These are phyloP conservation scores for Urochloa ruziziensis DNA, from an alignment of 176 grass and related monocot genomes.

Conservation along the genomic window DNA sequence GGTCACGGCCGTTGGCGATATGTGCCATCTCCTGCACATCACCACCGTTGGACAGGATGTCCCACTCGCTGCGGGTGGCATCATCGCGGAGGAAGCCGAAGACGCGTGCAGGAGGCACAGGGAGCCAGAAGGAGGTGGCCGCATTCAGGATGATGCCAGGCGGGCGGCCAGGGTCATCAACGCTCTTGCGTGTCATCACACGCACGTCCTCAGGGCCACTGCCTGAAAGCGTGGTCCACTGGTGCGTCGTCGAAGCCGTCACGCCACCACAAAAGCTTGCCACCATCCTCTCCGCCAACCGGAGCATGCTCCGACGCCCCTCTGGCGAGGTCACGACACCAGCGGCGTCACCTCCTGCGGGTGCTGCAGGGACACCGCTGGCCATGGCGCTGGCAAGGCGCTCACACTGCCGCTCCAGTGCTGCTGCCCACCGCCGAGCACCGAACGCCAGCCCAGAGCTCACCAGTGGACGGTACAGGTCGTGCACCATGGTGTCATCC, in stretches of 20 bases:
- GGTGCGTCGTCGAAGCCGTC: conserved; percentile 68
- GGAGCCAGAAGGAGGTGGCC: conserved; percentile 88
- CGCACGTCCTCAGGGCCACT: conserved; percentile 71
- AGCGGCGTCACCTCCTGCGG: not conserved
- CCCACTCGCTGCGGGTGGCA: conserved; percentile 77
- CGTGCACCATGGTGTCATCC: conserved; percentile 58
- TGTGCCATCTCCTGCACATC: conserved; percentile 84
- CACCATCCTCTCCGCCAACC: conserved; percentile 79
- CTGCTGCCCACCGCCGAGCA: conserved; percentile 68
- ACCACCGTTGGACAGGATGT: conserved; percentile 77
- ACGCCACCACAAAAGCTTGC: conserved; percentile 83
- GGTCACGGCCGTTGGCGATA: conserved; percentile 72
- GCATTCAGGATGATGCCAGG: conserved; percentile 86
- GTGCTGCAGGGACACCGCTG: conserved; percentile 19
- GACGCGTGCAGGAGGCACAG: conserved; percentile 41
- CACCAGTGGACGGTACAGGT: conserved; percentile 73
- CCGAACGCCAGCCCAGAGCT: conserved; percentile 75
- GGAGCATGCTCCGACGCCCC: conserved; percentile 70
- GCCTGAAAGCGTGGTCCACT: conserved; percentile 76
- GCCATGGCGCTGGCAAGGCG: conserved; percentile 61
- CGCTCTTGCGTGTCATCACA: conserved; percentile 74
- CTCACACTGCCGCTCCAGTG: conserved; percentile 76
- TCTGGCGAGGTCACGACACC: conserved; percentile 60
- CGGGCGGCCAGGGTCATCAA: conserved; percentile 71
- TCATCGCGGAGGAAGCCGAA: conserved; percentile 78